A percentile compares a stretch with the other conserved stretches of the same genome.
Conservation (phyloP, 2,329 filamentous ascomycete genomes). For the Aspergillus pseudoviridinutans region DNA sequence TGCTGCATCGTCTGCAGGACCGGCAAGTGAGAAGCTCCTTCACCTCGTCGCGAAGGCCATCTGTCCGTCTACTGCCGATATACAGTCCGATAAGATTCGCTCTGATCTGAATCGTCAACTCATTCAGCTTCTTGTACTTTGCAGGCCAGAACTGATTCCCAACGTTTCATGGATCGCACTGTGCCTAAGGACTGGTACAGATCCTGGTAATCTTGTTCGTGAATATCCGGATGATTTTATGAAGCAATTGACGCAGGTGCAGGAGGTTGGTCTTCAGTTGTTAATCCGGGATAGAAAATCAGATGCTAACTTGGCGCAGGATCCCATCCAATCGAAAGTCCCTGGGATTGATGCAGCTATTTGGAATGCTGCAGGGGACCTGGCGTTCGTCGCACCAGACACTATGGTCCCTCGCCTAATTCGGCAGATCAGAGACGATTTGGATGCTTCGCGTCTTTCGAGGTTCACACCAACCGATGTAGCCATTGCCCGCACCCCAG, state of each 20-base stretch:
- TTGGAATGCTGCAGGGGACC: constrained; percentile 78
- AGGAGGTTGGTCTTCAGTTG: constrained; percentile 48
- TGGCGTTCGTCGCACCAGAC: constrained; percentile 90
- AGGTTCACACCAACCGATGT: constrained; percentile 81
- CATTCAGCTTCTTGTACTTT: constrained; percentile 71
- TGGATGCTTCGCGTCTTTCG: constrained; percentile 65
- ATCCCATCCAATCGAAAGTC: constrained; percentile 33
- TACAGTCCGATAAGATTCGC: constrained; percentile 32
- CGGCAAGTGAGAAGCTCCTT: constrained; percentile 58
- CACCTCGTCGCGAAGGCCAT: constrained; percentile 51
- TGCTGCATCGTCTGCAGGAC: constrained; percentile 62
- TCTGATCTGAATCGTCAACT: constrained; percentile 64
- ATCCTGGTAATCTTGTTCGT: constrained; percentile 74
- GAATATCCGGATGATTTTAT: constrained; percentile 63
- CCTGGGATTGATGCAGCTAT: constrained; percentile 59
- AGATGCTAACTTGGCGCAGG: constrained; percentile 13
- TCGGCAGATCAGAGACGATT: constrained; percentile 66
- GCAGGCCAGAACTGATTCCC: constrained; percentile 72
- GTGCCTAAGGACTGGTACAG: constrained; percentile 72
- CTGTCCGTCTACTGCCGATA: constrained; percentile 27
- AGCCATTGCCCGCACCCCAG: constrained; percentile 86
- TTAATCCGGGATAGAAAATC: not conserved
- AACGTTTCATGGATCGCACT: constrained; percentile 83
- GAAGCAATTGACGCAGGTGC: constrained; percentile 57
- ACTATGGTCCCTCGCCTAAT: constrained; percentile 72